Base-by-base conservation (phyloP, 768 basidiomycete genomes). In the Russula brevipes region DNA sequence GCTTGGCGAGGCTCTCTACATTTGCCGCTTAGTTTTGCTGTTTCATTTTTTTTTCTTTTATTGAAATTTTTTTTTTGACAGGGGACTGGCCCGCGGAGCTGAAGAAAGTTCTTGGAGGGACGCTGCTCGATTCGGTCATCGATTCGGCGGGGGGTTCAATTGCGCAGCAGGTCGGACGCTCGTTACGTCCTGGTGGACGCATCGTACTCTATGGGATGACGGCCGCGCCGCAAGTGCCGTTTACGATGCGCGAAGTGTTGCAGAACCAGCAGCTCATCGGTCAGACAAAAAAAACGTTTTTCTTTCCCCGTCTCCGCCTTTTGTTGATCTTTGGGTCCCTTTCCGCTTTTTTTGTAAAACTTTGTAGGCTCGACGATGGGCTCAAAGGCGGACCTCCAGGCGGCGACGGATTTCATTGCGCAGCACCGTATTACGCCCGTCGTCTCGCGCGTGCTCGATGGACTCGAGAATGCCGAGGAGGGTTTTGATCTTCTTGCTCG, bases 201-300 rank as follows among this genome's bases (percentile, higher is more conserved):
- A 70, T 79, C 24, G 76, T 77, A 14, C 70, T 73, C 52, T 79
- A 72, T 64, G 78, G 78, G 17, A 77, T 78, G 77, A 88, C 86
- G 31, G 83, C 82, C 56, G 73, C 73, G 30, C 82, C 84, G 0
- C 74, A 78, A 54, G 79, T 89, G 44, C 79, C 76, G 33, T 80
- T 94, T 70, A 88, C 86, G 10, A 93, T 94, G 87, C 81, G 83
- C 17, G 83, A 90, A 66, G 87, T 94, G 30, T 70, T 93, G 66
- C 85, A 82, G 68, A 87, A 90, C 68, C 84, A 87, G 46, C 83
- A 85, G 65, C 75, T 94, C 45, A 77, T 90, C 38, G 91, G 91
- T 90, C 47, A 47, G 79, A 72, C 16, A 5, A n/a, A n/a, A 30
- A 19, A 2, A 30, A 0, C 12, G 33, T 1, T 16, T 35, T 24